phyloP scores from a whole-genome alignment of 192 early-diverging fungal genomes.

The Coemansia sp. region DNA sequence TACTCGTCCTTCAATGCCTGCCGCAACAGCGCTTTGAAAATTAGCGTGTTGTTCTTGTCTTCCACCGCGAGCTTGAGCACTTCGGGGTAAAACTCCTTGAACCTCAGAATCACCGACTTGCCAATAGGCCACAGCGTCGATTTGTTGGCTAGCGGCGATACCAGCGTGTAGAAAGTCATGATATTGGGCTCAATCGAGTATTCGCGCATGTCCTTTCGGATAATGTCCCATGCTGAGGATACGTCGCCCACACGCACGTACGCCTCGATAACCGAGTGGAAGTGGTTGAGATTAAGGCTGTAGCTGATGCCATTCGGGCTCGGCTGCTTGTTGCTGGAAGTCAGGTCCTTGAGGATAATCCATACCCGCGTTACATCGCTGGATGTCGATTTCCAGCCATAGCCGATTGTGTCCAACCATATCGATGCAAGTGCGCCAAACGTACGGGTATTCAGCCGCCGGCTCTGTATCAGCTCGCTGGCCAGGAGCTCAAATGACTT shows the following conservation, averaged over 20 bases:
- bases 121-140: slow-evolving; percentile 41
- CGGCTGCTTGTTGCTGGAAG: not conserved
- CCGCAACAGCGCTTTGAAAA: slow-evolving; percentile 22
- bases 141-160: slow-evolving; percentile 32
- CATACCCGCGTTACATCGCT: slow-evolving; percentile 32
- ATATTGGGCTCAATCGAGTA: slow-evolving; percentile 19
- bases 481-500: slow-evolving; percentile 36
- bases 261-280: slow-evolving; percentile 43
- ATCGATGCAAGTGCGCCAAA: slow-evolving; percentile 27
- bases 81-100: slow-evolving; percentile 23
- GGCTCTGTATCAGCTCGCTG: slow-evolving; percentile 23
- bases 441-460: slow-evolving; percentile 9
- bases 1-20: slow-evolving; percentile 4
- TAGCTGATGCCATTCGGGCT: slow-evolving; percentile 1
- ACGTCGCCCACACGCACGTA: slow-evolving; percentile 44
- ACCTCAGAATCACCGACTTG: slow-evolving; percentile 38
- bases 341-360: slow-evolving; percentile 13
- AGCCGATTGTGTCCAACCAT: slow-evolving; percentile 41
- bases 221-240: slow-evolving; percentile 35
- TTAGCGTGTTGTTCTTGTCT: slow-evolving; percentile 25
- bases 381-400: slow-evolving; percentile 11
- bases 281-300: slow-evolving; percentile 35
- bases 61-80: slow-evolving; percentile 21
- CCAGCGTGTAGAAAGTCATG: slow-evolving; percentile 37
- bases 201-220: slow-evolving; percentile 37